Evolutionary conservation across 75 land plant genomes (phyloP).

Genomic region (Picea sitchensis): DNA sequence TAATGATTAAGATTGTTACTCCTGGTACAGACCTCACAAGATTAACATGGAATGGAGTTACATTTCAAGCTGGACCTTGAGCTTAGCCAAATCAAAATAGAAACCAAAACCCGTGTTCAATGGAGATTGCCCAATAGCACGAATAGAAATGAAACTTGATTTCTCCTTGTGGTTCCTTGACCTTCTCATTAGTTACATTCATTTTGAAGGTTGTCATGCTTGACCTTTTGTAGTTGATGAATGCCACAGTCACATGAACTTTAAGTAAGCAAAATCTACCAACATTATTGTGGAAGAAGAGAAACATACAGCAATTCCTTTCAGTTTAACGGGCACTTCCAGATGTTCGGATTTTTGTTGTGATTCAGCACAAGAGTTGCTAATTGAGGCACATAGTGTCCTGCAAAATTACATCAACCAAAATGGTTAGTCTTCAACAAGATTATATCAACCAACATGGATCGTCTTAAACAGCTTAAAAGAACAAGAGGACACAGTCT

Average conservation of each 20-base stretch:
- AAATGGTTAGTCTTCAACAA: neutral
- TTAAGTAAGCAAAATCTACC: too few species aligned
- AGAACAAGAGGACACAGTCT: neutral
- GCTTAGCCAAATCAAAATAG: too few species aligned
- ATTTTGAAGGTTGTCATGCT: neutral
- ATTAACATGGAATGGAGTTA: too few species aligned
- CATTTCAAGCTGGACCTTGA: too few species aligned
- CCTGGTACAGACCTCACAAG: too few species aligned
- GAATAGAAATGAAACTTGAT: neutral
- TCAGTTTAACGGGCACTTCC: neutral
- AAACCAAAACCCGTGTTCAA: too few species aligned
- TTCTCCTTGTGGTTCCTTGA: too few species aligned
- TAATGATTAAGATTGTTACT: too few species aligned
- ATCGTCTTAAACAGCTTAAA: neutral
- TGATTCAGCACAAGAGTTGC: conserved; percentile 21
- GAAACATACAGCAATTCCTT: conserved; percentile 1
- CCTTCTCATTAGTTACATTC: too few species aligned
- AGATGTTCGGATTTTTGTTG: conserved; percentile 19
- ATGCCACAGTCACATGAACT: too few species aligned
- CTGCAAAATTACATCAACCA: neutral
- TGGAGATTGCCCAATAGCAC: neutral
- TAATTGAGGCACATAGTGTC: neutral
- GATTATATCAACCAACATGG: neutral
- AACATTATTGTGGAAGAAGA: neutral
- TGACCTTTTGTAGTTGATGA: too few species aligned